These are phyloP conservation scores for Ophiosphaerella narmari DNA, from an alignment of 2,329 filamentous ascomycete species.

Conservation along the genomic window DNA sequence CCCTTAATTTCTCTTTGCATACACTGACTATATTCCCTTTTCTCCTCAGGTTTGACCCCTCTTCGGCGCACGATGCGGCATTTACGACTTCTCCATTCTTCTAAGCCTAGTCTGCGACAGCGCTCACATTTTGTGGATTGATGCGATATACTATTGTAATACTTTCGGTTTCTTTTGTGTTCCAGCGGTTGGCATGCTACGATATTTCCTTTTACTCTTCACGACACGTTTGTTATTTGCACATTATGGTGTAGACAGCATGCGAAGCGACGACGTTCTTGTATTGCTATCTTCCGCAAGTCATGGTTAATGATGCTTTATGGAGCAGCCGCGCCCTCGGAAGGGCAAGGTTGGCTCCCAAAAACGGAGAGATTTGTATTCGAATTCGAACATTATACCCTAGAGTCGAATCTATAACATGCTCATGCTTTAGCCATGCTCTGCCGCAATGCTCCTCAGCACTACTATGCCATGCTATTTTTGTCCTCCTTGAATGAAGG, in stretches of 20 bases:
- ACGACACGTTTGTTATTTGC: background rate
- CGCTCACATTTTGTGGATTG: constrained; percentile 37
- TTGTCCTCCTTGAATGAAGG: background rate
- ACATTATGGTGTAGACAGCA: background rate
- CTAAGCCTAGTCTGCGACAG: constrained; percentile 27
- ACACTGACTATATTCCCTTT: constrained; percentile 34
- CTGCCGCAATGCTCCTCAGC: background rate
- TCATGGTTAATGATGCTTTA: background rate
- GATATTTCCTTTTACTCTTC: constrained; percentile 9
- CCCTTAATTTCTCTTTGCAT: constrained; percentile 18
- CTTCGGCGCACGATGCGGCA: constrained; percentile 42
- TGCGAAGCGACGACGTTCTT: background rate
- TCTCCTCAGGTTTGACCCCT: constrained; percentile 38
- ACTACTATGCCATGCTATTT: background rate
- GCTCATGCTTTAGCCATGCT: background rate
- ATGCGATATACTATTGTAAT: constrained; percentile 31
- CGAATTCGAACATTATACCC: constrained; percentile 5
- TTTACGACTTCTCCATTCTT: constrained; percentile 44
- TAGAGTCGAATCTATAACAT: constrained; percentile 1
- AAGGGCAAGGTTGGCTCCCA: background rate
- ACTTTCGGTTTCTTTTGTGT: constrained; percentile 11
- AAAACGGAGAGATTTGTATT: background rate
- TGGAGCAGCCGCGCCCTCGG: background rate
- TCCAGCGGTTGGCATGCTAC: constrained; percentile 11
- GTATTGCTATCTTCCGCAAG: background rate